Percentiles rank a stretch among this genome's conserved stretches.
Conservation (phyloP, 176 grass and related monocot species). For the Cenchrus fungigraminus region DNA sequence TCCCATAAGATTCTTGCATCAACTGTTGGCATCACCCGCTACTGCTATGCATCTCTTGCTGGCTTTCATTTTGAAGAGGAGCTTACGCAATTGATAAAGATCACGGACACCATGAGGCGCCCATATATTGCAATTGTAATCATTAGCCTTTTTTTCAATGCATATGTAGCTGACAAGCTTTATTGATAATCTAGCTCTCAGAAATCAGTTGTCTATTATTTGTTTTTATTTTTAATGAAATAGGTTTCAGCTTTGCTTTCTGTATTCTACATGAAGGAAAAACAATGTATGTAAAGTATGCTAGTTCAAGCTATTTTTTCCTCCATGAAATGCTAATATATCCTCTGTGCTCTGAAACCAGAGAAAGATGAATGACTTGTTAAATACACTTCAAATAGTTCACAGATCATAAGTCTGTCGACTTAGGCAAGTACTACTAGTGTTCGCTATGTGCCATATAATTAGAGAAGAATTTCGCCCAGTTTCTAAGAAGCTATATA, state of each 20-base stretch:
- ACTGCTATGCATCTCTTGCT: slow-evolving; percentile 82
- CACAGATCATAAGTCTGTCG: not conserved
- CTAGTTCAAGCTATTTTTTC: slow-evolving; percentile 3
- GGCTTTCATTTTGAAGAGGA: slow-evolving; percentile 93
- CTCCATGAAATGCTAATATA: slow-evolving; percentile 27
- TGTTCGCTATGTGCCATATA: not conserved
- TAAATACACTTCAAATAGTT: slow-evolving; percentile 11
- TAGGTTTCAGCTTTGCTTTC: slow-evolving; percentile 15
- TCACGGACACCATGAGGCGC: slow-evolving; percentile 60
- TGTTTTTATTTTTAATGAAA: slow-evolving; percentile 16
- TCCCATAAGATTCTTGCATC: slow-evolving; percentile 95
- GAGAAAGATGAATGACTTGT: slow-evolving; percentile 18
- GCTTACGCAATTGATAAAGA: slow-evolving; percentile 62
- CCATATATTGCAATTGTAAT: slow-evolving; percentile 96
- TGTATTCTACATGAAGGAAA: not conserved
- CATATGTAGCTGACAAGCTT: slow-evolving; percentile 10
- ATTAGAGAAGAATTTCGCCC: slow-evolving; percentile 28
- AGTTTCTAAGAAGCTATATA: not conserved
- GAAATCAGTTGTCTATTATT: slow-evolving; percentile 26
- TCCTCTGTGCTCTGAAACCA: not conserved
- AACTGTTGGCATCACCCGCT: slow-evolving; percentile 85
- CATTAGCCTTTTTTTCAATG: slow-evolving; percentile 32
- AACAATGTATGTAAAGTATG: not conserved
- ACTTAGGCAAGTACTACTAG: slow-evolving; percentile 1
- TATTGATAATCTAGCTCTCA: slow-evolving; percentile 17